These are phyloP conservation scores for Xylariaceae sp. DNA, from an alignment of 2,329 filamentous ascomycete genomes.

Conservation along the genomic window DNA sequence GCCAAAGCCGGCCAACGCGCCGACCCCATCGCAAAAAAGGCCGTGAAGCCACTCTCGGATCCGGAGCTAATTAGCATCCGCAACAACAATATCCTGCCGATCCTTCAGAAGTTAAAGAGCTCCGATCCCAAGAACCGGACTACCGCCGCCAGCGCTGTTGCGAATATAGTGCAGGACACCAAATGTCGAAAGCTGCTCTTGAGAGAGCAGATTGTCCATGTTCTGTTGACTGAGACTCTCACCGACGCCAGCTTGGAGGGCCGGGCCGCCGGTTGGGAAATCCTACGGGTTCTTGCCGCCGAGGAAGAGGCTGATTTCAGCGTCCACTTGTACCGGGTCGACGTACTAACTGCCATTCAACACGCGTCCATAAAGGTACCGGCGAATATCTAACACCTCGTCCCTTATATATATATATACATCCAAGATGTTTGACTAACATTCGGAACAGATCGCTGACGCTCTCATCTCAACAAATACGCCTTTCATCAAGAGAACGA, in stretches of 20 bases:
- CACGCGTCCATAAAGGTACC: constrained; percentile 48
- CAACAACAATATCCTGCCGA: constrained; percentile 57
- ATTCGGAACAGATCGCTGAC: constrained; percentile 36
- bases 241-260: constrained; percentile 59
- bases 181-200: constrained; percentile 60
- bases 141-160: constrained; percentile 53
- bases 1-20: constrained; percentile 43
- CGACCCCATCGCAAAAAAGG: constrained; percentile 49
- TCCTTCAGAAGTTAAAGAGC: constrained; percentile 55
- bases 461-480: constrained; percentile 38
- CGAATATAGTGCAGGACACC: constrained; percentile 56
- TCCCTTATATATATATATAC: neutral
- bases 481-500: constrained; percentile 43
- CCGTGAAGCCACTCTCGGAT: constrained; percentile 56
- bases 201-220: constrained; percentile 59
- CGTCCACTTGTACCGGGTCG: constrained; percentile 57
- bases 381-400: constrained; percentile 25
- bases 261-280: constrained; percentile 61
- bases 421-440: neutral
- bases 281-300: constrained; percentile 54
- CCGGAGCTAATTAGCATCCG: constrained; percentile 59
- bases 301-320: constrained; percentile 64
- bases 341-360: constrained; percentile 55
- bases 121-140: constrained; percentile 54
- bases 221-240: constrained; percentile 57